Conservation (phyloP, 257 asterid species). For the Nicotiana paniculata region DNA sequence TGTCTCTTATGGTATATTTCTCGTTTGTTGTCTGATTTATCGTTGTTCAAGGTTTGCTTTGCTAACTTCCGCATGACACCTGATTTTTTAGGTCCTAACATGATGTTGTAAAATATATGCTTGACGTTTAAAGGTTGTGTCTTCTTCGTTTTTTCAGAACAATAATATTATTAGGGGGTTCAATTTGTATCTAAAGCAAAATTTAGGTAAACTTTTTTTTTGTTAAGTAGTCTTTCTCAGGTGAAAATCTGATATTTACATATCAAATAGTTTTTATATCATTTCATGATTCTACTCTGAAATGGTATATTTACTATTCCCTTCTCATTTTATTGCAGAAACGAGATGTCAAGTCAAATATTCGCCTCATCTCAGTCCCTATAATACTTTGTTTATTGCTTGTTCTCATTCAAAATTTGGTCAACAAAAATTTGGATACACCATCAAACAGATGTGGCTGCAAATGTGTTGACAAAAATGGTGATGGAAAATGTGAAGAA, state of each 20-base stretch:
- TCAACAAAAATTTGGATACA: slow-evolving; percentile 66
- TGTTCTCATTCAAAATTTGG: slow-evolving; percentile 55
- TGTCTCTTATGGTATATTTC: too few relatives aligned
- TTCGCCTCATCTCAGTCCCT: slow-evolving; percentile 59
- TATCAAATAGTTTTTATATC: not conserved
- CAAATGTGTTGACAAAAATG: slow-evolving; percentile 62
- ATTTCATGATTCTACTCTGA: not conserved
- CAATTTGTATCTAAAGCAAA: not conserved
- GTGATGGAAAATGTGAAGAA: slow-evolving; percentile 69
- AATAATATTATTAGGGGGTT: not conserved
- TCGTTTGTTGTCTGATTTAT: too few relatives aligned
- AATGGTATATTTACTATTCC: not conserved
- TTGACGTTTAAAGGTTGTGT: not conserved
- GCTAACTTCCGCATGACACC: too few relatives aligned
- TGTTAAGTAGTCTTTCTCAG: not conserved
- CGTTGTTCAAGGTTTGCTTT: too few relatives aligned
- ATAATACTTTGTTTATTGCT: slow-evolving; percentile 61
- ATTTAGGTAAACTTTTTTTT: not conserved
- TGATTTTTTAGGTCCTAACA: too few relatives aligned
- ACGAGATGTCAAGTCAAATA: slow-evolving; percentile 56
- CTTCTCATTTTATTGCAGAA: slow-evolving; percentile 42
- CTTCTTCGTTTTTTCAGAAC: not conserved
- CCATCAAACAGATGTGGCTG: slow-evolving; percentile 85
- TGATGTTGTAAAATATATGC: too few relatives aligned
- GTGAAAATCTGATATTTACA: not conserved